phyloP scores from a whole-genome alignment of 2,329 filamentous ascomycete species.

The Xylaria sp. region DNA sequence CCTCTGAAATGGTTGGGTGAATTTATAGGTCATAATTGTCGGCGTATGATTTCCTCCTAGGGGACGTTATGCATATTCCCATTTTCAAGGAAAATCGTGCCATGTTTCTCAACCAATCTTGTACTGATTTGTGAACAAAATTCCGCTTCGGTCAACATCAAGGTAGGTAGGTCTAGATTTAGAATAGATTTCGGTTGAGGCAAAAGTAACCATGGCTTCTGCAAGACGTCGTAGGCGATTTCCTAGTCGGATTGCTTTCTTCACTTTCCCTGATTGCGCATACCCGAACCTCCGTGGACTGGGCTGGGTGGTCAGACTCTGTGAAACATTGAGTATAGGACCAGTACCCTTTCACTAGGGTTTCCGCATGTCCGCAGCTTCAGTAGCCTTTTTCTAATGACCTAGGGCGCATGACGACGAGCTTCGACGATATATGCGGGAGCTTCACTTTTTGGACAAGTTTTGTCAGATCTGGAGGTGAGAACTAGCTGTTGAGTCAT shows the following conservation, averaged over 20 bases:
- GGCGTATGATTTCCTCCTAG: not conserved
- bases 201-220: not conserved
- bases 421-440: not conserved
- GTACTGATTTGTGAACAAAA: not conserved
- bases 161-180: too few species aligned
- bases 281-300: constrained; percentile 23
- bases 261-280: not conserved
- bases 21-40: not conserved
- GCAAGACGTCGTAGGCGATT: not conserved
- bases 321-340: constrained; percentile 10
- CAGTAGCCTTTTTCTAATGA: not conserved
- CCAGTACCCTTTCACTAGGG: not conserved
- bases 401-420: constrained; percentile 1
- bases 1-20: not conserved
- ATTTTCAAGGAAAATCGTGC: not conserved
- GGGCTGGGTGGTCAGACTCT: constrained; percentile 28
- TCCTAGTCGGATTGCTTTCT: not conserved
- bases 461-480: constrained; percentile 27
- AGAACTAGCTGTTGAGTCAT: constrained; percentile 17
- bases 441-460: not conserved
- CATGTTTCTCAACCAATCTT: not conserved
- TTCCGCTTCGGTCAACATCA: not conserved
- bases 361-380: constrained; percentile 16
- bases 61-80: not conserved
- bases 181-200: not conserved